A percentile compares a stretch with the other conserved stretches of the same genome.
Conservation (phyloP, 1,284 basidiomycete genomes). For the Porphyrellus sp. region DNA sequence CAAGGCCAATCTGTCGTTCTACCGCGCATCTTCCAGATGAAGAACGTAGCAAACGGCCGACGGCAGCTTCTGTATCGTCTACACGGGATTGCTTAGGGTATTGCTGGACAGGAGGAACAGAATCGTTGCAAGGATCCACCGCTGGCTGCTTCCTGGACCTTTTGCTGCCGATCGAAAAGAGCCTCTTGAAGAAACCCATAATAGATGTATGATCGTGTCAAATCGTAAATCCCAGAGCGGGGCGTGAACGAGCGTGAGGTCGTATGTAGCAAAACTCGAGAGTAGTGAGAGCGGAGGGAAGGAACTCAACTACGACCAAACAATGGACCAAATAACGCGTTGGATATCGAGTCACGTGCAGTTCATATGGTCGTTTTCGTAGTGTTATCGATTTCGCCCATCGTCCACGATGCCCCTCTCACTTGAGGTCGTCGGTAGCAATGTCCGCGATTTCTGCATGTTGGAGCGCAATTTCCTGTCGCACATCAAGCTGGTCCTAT, state of each 20-base stretch:
- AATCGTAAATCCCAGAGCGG: constrained; percentile 24
- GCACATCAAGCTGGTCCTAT: constrained; percentile 59
- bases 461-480: constrained; percentile 69
- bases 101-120: constrained; percentile 7
- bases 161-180: constrained; percentile 67
- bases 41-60: constrained; percentile 63
- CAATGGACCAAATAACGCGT: constrained; percentile 37
- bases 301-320: constrained; percentile 49
- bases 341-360: constrained; percentile 19
- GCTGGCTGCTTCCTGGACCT: constrained; percentile 46
- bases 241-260: constrained; percentile 33
- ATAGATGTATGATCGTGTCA: constrained; percentile 23
- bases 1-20: constrained; percentile 52
- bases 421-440: constrained; percentile 41
- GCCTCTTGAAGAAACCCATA: constrained; percentile 69
- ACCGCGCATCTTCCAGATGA: constrained; percentile 63
- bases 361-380: neutral
- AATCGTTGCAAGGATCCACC: constrained; percentile 13
- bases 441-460: constrained; percentile 70
- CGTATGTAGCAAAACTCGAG: constrained; percentile 11
- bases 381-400: too few species aligned
- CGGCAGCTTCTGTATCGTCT: constrained; percentile 56
- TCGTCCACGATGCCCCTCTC: constrained; percentile 18
- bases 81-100: constrained; percentile 22
- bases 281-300: constrained; percentile 4